Conservation (phyloP, 768 basidiomycete species). For the Mycena maculata region DNA sequence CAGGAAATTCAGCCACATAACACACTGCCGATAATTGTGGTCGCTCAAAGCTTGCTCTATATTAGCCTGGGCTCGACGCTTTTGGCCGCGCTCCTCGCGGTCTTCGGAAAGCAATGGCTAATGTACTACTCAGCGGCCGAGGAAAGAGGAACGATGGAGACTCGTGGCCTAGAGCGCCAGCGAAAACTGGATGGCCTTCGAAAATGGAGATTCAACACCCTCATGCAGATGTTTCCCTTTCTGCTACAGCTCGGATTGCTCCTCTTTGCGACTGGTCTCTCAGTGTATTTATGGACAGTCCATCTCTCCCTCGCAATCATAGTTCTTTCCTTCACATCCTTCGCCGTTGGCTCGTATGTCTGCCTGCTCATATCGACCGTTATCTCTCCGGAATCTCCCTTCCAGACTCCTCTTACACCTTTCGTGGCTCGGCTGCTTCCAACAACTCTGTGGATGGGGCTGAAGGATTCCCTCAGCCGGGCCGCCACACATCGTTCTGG, state of each 20-base stretch:
- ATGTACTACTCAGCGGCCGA: slow-evolving; percentile 1
- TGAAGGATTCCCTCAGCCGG: not conserved
- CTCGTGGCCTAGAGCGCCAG: slow-evolving; percentile 1
- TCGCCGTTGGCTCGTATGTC: not conserved
- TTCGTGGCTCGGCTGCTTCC: not conserved
- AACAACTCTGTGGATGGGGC: not conserved
- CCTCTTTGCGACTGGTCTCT: not conserved
- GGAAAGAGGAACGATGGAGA: not conserved
- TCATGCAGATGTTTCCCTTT: slow-evolving; percentile 7
- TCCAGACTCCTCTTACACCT: not conserved
- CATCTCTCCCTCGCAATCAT: not conserved
- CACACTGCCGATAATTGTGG: not conserved
- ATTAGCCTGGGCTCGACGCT: slow-evolving; percentile 5
- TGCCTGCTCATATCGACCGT: not conserved
- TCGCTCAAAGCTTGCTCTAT: slow-evolving; percentile 11
- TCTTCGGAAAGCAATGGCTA: slow-evolving; percentile 14
- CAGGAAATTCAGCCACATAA: not conserved
- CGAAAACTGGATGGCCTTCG: slow-evolving; percentile 8
- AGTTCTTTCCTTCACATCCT: not conserved
- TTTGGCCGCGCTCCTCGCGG: not conserved
- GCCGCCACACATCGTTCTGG: no score
- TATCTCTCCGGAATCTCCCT: slow-evolving; percentile 5
- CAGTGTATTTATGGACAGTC: not conserved
- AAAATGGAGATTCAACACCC: slow-evolving; percentile 3
- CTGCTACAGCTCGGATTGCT: slow-evolving; percentile 11